Evolutionary conservation across 257 asterid genomes (phyloP).

Genomic region (Verbascum thapsus): DNA sequence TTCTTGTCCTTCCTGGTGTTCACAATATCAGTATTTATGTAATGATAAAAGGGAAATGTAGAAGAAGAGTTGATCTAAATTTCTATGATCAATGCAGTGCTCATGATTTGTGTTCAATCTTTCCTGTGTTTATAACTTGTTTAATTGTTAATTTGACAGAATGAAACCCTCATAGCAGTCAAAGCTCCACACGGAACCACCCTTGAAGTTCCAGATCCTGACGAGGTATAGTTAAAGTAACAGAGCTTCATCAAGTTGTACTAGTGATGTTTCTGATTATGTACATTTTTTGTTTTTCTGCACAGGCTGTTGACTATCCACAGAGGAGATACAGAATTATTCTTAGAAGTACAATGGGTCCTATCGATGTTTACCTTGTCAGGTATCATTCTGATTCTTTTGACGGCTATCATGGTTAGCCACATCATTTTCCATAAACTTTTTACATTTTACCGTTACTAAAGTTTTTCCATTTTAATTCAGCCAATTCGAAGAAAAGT

Average conservation of each 20-base stretch:
- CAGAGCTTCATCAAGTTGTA: conserved; percentile 26
- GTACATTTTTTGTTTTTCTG: conserved; percentile 19
- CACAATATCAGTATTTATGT: conserved; percentile 9
- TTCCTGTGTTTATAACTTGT: conserved; percentile 28
- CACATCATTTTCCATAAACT: conserved; percentile 13
- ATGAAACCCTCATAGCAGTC: conserved; percentile 75
- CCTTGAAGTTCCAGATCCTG: conserved; percentile 82
- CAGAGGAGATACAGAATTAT: conserved; percentile 76
- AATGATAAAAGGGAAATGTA: not conserved
- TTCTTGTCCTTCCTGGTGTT: conserved; percentile 29
- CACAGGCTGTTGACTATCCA: conserved; percentile 77
- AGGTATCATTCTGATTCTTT: conserved; percentile 44
- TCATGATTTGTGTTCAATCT: not conserved
- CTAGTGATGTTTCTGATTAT: conserved; percentile 29
- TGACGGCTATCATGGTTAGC: conserved; percentile 1
- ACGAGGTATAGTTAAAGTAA: conserved; percentile 57
- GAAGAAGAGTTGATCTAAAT: not conserved
- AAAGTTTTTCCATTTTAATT: conserved; percentile 27
- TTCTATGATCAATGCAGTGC: conserved; percentile 10
- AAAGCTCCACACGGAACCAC: conserved; percentile 88
- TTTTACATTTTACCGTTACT: conserved; percentile 6
- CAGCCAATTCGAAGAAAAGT: conserved; percentile 91
- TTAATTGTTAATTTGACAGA: conserved; percentile 48
- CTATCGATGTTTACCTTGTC: conserved; percentile 77
- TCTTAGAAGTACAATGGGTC: conserved; percentile 84